Evolutionary conservation across 176 grass and related monocot species (phyloP), one percentile per base, ranked within the genome.

Genomic region (Themeda triandra): DNA sequence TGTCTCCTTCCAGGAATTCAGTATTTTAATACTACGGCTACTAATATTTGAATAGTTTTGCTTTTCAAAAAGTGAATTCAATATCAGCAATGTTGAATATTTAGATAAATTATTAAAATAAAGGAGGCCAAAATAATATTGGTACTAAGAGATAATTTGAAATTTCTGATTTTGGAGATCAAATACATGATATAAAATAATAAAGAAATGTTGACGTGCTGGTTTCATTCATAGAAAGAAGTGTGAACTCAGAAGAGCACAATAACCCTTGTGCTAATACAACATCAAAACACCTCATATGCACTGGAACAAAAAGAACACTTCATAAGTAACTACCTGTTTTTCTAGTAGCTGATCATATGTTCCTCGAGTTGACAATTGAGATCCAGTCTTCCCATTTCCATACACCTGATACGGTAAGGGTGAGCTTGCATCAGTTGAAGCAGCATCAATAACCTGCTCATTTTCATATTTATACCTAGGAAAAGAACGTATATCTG

Each of bases 381-480:
- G 91, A 83, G 96, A 92, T 83, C 96, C 93, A 87, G 70, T 78
- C 87, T 94, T 99, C 80, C 91, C 87, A 87, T 95, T 96, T 69
- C 96, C 96, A 99, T 99, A 99, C 67, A 96, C 89, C 82, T 99
- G 91, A 86, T 99, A 99, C 15, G 96, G 96, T 89, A 99, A 93
- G 80, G 96, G 96, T 83, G 96, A 96, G 70, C 93, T 92, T 75
- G 93, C 91, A 69, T 99, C 96, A 86, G 93, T 90, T 73, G 91
- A 93, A 90, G 96, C 91, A 69, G 93, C 96, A 96, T 99, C 96
- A 75, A 92, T 90, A 78, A 99, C 96, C 88, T 87, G 83, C 56
- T 96, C 96, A 87, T 99, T 99, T 86, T 99, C 96, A 88, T 99
- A 96, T 83, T 94, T 99, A 84, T 96, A 99, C 89, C 96, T 99